These are phyloP conservation scores for Bolboschoenus planiculmis DNA, from an alignment of 176 grass and related monocot species.

Conservation along the genomic window DNA sequence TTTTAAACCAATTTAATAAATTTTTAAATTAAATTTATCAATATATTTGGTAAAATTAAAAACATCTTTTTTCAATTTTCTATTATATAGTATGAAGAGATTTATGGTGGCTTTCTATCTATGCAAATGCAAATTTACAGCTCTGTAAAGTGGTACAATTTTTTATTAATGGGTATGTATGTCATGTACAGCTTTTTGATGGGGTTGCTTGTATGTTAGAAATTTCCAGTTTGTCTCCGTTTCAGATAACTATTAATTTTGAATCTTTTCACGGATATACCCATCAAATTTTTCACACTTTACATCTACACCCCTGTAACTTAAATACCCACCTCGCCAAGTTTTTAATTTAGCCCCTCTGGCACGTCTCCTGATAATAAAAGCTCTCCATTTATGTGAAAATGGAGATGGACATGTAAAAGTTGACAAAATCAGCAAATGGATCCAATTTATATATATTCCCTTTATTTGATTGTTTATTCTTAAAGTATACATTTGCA, in stretches of 20 bases:
- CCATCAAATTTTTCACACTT: background rate
- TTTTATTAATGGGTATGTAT: background rate
- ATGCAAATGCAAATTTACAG: background rate
- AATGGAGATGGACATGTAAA: background rate
- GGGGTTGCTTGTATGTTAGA: background rate
- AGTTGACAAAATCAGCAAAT: background rate
- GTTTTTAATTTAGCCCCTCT: conserved; percentile 14
- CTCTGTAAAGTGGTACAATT: background rate
- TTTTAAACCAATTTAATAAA: no score
- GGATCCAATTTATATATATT: background rate
- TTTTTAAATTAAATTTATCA: no score
- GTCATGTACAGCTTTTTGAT: background rate
- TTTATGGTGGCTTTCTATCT: no score
- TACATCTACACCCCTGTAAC: background rate
- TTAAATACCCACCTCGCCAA: conserved; percentile 12
- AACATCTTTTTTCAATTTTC: no score
- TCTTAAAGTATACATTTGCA: background rate
- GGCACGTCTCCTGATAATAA: background rate
- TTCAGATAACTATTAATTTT: background rate
- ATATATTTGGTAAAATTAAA: no score
- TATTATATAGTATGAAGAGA: no score
- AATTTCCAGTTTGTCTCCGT: background rate
- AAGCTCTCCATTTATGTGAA: background rate
- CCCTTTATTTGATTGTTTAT: background rate
- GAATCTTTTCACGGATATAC: conserved; percentile 8